phyloP scores from a whole-genome alignment of 257 asterid genomes.

The Scutellaria minor region DNA sequence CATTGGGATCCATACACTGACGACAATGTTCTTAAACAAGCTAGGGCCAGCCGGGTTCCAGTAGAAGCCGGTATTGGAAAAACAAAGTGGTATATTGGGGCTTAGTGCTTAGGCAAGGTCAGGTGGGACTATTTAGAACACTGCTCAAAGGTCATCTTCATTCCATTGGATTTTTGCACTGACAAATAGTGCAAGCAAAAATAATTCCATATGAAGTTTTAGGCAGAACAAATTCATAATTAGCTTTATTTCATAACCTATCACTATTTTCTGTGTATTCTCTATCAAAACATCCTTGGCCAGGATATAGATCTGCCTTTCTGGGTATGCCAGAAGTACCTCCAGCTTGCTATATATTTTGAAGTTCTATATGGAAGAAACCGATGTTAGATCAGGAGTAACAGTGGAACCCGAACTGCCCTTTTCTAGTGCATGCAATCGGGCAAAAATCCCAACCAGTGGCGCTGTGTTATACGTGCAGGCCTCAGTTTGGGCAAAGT shows the following conservation, averaged over 20 bases:
- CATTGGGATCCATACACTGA: too few species aligned
- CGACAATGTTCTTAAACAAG: too few species aligned
- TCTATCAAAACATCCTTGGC: neutral
- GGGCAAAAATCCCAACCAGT: slow-evolving; percentile 72
- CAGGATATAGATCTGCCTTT: neutral
- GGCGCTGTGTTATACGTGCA: slow-evolving; percentile 87
- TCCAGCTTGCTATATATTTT: slow-evolving; percentile 15
- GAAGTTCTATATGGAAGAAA: slow-evolving; percentile 26
- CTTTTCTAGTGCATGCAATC: slow-evolving; percentile 37
- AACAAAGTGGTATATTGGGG: too few species aligned
- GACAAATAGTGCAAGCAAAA: neutral
- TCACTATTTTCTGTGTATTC: neutral
- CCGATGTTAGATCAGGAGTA: slow-evolving; percentile 16
- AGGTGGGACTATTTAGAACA: too few species aligned
- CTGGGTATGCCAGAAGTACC: neutral
- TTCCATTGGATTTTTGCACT: neutral
- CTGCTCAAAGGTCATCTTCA: neutral
- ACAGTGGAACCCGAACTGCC: slow-evolving; percentile 15
- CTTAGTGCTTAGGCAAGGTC: too few species aligned
- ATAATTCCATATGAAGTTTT: neutral
- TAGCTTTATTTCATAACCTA: neutral
- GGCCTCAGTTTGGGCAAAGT: slow-evolving; percentile 77
- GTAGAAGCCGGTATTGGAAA: too few species aligned
- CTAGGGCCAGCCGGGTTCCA: too few species aligned
- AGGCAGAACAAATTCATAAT: neutral